phyloP scores from a whole-genome alignment of 805 yeast species.

The Candida argentea region DNA sequence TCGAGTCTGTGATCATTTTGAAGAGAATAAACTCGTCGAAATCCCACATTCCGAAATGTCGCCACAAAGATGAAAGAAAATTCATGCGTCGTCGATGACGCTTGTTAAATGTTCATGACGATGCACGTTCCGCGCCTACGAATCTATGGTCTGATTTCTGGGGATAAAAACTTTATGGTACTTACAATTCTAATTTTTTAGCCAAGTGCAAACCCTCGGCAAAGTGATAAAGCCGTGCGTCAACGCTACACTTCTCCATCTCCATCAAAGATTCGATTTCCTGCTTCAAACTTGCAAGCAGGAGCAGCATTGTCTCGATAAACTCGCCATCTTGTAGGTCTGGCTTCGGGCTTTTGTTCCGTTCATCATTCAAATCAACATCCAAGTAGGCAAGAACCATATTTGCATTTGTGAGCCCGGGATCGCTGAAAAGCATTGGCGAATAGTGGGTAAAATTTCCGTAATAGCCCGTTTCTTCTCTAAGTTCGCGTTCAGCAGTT shows the following conservation, averaged over 20 bases:
- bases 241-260: constrained; percentile 64
- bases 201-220: constrained; percentile 73
- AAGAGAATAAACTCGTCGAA: too few species aligned
- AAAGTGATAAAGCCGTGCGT: constrained; percentile 79
- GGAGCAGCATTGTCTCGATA: constrained; percentile 77
- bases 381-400: constrained; percentile 68
- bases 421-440: constrained; percentile 52
- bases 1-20: too few species aligned
- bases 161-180: neutral
- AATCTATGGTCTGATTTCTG: neutral
- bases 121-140: neutral
- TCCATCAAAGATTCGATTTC: constrained; percentile 39
- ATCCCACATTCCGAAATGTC: too few species aligned
- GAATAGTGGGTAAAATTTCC: constrained; percentile 43
- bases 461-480: constrained; percentile 87
- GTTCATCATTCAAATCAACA: constrained; percentile 57
- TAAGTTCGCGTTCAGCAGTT: constrained; percentile 80
- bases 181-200: neutral
- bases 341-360: constrained; percentile 61
- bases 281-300: constrained; percentile 47
- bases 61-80: too few species aligned
- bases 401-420: constrained; percentile 84
- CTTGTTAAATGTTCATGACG: too few species aligned
- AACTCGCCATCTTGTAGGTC: constrained; percentile 85
- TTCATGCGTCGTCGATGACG: too few species aligned